phyloP scores from a whole-genome alignment of 352 stramenopile species.

The Thalassiosira exigua region DNA sequence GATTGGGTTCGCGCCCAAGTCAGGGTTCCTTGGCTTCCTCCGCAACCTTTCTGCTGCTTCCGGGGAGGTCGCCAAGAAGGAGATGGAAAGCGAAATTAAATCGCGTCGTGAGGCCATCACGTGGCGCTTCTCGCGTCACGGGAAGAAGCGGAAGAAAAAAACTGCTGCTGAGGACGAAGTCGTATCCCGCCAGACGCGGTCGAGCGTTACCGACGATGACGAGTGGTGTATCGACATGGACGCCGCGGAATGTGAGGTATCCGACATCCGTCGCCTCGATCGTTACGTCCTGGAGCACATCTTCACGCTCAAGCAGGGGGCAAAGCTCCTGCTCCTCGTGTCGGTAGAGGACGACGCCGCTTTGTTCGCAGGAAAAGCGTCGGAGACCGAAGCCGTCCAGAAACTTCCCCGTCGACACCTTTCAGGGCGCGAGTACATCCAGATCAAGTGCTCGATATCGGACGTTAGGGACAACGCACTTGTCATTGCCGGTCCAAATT shows the following conservation, averaged over 20 bases:
- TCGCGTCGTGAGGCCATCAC: background rate
- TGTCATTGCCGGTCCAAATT: background rate
- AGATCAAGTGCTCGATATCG: background rate
- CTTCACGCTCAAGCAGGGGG: background rate
- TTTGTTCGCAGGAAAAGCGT: background rate
- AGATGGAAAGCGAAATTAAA: background rate
- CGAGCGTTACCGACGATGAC: background rate
- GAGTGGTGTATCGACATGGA: background rate
- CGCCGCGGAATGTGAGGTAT: background rate
- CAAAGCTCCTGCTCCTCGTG: background rate
- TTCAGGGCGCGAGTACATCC: background rate
- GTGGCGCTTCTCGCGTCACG: background rate
- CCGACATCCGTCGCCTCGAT: background rate
- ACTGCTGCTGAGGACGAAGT: background rate
- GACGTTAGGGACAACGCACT: background rate
- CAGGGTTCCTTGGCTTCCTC: background rate
- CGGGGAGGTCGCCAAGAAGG: background rate
- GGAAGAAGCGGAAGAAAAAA: background rate
- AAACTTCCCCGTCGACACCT: background rate
- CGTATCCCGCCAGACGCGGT: background rate
- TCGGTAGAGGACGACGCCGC: background rate
- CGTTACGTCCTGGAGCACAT: conserved; percentile 11
- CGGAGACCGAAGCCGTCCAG: background rate
- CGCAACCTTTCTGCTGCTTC: background rate
- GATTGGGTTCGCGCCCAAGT: background rate